Evolutionary conservation across 192 early-diverging fungal genomes (phyloP), one percentile per base, ranked within the genome.

Genomic region (Backusella liffmaniae): DNA sequence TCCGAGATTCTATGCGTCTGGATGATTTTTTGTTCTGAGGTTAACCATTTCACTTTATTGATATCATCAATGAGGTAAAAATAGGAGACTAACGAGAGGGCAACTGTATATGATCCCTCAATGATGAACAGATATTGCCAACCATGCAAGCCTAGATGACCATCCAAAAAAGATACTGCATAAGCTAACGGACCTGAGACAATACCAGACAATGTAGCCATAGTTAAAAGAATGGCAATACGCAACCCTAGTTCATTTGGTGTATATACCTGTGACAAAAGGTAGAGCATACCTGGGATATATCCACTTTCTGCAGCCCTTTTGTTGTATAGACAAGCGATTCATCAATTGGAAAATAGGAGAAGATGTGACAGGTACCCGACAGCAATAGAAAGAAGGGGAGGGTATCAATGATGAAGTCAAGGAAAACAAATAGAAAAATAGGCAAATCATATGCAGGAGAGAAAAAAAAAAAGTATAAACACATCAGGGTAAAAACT

Each of bases 91-190:
- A 90, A 21, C 0, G 87, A 88, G 4, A 93, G 80, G 0, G 85
- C 21, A 3, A 93, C 80, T 0, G 90, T 91, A 1, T 88, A 89
- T 13, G 88, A 73, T n/a, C 90, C 88, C 76, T 93, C 91, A 18
- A 92, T 76, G 35, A 96, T 89, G 73, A 94, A 94, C 32, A 95
- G 80, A 80, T 90, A 88, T 71, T 89, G 87, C 93, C 93, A 94
- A 5, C 87, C 92, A 21, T 86, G 78, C 4, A 91, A 66, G 69
- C 86, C 86, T 39, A 66, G 73, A 18, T 80, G 68, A 18, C 90
- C 90, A 9, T 87, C 83, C 68, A 91, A 62, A 18, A 84, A 85
- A 0, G 88, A 81, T 67, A 88, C 81, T 44, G 79, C 88, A 66
- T 85, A 91, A 5, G 90, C 84, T 8, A 93, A 66, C 1, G 88